These are phyloP conservation scores for Heliamphora exappendiculata DNA, from an alignment of 148 eudicot species.

Conservation along the genomic window DNA sequence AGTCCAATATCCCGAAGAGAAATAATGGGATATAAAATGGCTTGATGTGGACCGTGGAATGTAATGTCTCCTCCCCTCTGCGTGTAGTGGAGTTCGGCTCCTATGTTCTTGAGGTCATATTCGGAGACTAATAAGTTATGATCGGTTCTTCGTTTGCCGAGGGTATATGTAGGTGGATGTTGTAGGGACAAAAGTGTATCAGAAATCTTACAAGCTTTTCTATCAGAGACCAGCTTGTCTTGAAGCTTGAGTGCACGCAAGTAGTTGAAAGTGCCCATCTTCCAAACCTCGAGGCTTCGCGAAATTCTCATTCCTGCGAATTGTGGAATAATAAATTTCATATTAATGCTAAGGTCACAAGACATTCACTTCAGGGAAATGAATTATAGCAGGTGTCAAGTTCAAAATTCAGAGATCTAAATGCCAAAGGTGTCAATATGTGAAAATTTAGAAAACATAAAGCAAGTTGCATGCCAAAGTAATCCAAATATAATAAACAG, in stretches of 20 bases:
- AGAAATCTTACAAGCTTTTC: constrained; percentile 46
- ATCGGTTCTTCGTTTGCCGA: constrained; percentile 81
- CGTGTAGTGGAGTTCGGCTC: constrained; percentile 86
- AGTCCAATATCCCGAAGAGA: constrained; percentile 69
- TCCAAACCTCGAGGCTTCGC: constrained; percentile 66
- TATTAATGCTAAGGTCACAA: background rate
- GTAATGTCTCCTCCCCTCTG: constrained; percentile 90
- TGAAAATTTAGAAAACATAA: background rate
- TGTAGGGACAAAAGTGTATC: constrained; percentile 69
- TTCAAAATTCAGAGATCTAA: background rate
- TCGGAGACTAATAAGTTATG: constrained; percentile 66
- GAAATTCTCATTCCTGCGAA: constrained; percentile 47
- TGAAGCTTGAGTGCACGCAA: constrained; percentile 72
- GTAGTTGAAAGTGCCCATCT: constrained; percentile 71
- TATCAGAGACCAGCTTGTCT: constrained; percentile 58
- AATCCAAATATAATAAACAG: background rate
- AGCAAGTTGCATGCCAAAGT: background rate
- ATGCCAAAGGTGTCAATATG: background rate
- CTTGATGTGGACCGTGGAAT: constrained; percentile 84
- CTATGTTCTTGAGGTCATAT: constrained; percentile 52
- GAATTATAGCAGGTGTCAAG: background rate
- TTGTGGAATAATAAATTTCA: constrained; percentile 7
- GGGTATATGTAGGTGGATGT: constrained; percentile 88
- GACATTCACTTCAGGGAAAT: background rate
- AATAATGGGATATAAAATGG: constrained; percentile 67